Conservation (phyloP, 345 rosid genomes). For the Hibiscus tridactylites region DNA sequence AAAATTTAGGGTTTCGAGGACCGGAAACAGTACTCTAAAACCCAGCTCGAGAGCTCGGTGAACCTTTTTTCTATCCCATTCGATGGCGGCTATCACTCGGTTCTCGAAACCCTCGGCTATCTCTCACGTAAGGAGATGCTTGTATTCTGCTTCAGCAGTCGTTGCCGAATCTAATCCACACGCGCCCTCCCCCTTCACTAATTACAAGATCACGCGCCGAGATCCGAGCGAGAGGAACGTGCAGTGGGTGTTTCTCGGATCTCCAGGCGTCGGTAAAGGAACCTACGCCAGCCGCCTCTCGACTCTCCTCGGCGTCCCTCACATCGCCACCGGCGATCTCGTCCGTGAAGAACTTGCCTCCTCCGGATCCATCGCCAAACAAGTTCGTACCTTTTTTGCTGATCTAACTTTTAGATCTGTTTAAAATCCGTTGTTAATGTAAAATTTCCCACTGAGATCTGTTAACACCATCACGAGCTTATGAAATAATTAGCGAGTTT, state of each 20-base stretch:
- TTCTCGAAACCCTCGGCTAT: conserved; percentile 29
- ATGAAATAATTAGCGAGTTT: neutral
- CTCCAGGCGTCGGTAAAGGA: conserved; percentile 95
- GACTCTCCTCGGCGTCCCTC: conserved; percentile 72
- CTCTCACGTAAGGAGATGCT: conserved; percentile 16
- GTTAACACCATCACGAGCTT: neutral
- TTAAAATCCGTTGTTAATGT: neutral
- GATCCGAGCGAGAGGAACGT: conserved; percentile 55
- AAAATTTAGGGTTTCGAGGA: neutral
- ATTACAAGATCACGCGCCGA: conserved; percentile 20
- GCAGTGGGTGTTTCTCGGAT: conserved; percentile 93
- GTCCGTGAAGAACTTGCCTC: conserved; percentile 84
- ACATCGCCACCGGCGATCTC: conserved; percentile 95
- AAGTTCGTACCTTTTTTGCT: conserved; percentile 24
- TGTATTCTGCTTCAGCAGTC: conserved; percentile 19
- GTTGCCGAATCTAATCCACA: conserved; percentile 11
- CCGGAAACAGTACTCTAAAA: neutral
- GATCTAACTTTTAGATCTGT: neutral
- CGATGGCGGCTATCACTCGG: conserved; percentile 49
- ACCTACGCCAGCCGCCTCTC: conserved; percentile 91
- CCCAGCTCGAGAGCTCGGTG: neutral
- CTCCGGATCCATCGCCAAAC: conserved; percentile 56
- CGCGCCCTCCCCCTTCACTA: conserved; percentile 14
- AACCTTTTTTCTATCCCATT: conserved; percentile 1
- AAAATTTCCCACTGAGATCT: neutral